Conservation (phyloP, 2,329 filamentous ascomycete genomes). For the Harringtonia aguacate region DNA sequence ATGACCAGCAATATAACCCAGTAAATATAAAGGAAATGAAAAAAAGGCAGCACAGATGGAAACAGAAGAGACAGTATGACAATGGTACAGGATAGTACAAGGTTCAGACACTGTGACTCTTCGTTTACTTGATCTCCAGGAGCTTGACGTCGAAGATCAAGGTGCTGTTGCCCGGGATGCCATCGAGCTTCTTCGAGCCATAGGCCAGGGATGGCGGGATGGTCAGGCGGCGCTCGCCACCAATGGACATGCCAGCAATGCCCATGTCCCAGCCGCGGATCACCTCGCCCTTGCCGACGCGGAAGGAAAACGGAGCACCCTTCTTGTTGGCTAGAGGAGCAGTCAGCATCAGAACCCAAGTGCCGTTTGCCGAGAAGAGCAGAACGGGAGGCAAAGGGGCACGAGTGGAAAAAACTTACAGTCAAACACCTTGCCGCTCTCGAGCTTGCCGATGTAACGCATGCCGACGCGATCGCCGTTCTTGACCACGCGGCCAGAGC, state of each 20-base stretch:
- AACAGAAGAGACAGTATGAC: neutral
- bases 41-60: neutral
- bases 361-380: no score
- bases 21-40: neutral
- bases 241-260: constrained; percentile 81
- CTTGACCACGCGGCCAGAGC: constrained; percentile 77
- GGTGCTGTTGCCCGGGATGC: constrained; percentile 85
- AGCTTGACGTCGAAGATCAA: constrained; percentile 88
- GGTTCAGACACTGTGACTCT: no score
- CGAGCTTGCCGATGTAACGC: constrained; percentile 96
- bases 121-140: constrained; percentile 64
- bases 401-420: no score
- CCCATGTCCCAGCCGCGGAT: constrained; percentile 99
- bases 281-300: constrained; percentile 86
- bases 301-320: constrained; percentile 94
- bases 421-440: constrained; percentile 92
- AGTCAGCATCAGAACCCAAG: neutral
- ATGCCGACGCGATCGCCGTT: constrained; percentile 83
- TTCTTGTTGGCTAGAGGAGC: constrained; percentile 76
- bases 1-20: no score
- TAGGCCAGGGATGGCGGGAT: constrained; percentile 85
- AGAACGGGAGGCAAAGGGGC: no score
- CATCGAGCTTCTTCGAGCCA: constrained; percentile 70
- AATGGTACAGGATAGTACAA: neutral
- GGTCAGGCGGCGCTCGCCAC: constrained; percentile 84